phyloP scores from a whole-genome alignment of 495 filamentous ascomycete genomes.

The Penicillium ucsense region DNA sequence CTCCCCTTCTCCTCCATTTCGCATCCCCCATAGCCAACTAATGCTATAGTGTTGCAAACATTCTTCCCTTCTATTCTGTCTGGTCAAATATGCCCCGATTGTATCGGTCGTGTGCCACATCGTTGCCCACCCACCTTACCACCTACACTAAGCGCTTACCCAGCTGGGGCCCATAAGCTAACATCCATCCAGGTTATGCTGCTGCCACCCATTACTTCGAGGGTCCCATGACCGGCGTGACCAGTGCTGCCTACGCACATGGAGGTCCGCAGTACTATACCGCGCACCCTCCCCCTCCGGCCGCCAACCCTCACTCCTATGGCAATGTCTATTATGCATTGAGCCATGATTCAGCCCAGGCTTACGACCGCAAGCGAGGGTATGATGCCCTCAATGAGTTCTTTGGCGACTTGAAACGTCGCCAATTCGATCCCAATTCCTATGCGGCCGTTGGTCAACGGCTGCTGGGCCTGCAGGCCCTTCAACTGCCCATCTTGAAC shows the following conservation, averaged over 20 bases:
- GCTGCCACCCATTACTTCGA: constrained; percentile 38
- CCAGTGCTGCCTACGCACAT: constrained; percentile 37
- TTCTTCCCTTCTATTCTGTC: not conserved
- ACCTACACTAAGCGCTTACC: too few relatives aligned
- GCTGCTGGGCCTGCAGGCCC: constrained; percentile 60
- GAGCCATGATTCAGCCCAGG: constrained; percentile 40
- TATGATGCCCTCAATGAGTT: constrained; percentile 88
- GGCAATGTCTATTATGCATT: constrained; percentile 65
- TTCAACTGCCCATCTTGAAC: constrained; percentile 57
- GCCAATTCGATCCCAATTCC: constrained; percentile 73
- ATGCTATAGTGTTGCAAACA: not conserved
- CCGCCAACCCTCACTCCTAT: constrained; percentile 44
- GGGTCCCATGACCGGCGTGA: constrained; percentile 29
- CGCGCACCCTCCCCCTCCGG: constrained; percentile 40
- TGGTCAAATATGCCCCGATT: not conserved
- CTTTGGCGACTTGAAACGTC: constrained; percentile 83
- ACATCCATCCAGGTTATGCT: constrained; percentile 23
- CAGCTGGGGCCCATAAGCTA: not conserved
- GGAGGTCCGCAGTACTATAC: constrained; percentile 49
- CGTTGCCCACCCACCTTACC: too few relatives aligned
- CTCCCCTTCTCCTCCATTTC: not conserved
- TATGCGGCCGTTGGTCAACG: constrained; percentile 76
- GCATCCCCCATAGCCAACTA: too few relatives aligned
- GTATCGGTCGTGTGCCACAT: too few relatives aligned
- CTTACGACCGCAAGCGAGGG: constrained; percentile 65